These are phyloP conservation scores for Brassica hybrid DNA, from an alignment of 441 rosid species.

Conservation along the genomic window DNA sequence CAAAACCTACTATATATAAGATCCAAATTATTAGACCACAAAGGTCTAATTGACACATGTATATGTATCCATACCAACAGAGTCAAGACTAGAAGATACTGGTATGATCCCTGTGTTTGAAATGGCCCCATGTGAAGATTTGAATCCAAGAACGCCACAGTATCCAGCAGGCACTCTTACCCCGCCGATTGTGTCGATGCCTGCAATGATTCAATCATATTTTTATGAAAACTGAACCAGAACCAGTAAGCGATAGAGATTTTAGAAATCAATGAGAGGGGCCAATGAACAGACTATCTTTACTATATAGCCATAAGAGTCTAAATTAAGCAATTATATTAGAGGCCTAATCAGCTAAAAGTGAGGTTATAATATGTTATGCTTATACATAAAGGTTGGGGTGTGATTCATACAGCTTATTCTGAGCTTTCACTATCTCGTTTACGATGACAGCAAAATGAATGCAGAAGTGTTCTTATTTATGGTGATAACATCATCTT, in stretches of 20 bases:
- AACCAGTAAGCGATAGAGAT: background rate
- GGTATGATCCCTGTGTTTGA: constrained; percentile 68
- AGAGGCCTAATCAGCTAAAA: constrained; percentile 4
- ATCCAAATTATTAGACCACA: background rate
- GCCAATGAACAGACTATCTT: too few species aligned
- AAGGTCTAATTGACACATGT: background rate
- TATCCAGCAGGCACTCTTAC: constrained; percentile 90
- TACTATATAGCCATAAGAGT: too few species aligned
- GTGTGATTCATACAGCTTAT: background rate
- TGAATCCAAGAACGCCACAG: constrained; percentile 86
- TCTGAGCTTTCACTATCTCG: constrained; percentile 8
- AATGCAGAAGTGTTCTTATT: background rate
- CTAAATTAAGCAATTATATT: background rate
- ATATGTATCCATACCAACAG: constrained; percentile 68
- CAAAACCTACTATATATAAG: constrained; percentile 2
- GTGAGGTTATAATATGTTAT: background rate
- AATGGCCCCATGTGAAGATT: constrained; percentile 77
- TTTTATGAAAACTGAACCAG: background rate
- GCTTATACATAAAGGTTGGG: constrained; percentile 7
- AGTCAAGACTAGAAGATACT: constrained; percentile 78
- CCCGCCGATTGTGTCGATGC: constrained; percentile 88
- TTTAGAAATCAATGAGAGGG: too few species aligned
- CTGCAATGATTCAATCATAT: constrained; percentile 51
- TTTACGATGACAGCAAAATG: constrained; percentile 13
- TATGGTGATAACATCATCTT: constrained; percentile 16